Conservation (phyloP, 176 grass and related monocot genomes). For the Oryza punctata region DNA sequence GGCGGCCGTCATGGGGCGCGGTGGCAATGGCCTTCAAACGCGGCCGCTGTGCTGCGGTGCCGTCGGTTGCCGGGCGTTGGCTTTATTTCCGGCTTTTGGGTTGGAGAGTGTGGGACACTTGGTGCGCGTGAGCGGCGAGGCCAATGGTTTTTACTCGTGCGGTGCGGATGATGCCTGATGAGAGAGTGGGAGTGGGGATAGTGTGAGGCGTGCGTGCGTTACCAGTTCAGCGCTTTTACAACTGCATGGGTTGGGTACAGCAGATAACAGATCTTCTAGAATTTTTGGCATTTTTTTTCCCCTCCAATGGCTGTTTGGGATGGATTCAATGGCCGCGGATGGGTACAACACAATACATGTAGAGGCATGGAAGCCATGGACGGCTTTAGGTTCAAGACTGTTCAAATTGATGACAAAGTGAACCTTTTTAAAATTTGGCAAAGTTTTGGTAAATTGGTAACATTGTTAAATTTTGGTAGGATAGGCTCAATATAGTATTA, state of each 20-base stretch:
- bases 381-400: too few relatives aligned
- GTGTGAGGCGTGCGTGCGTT: not conserved
- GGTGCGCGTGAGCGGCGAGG: not conserved
- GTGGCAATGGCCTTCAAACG: not conserved
- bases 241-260: not conserved
- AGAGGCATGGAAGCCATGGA: too few relatives aligned
- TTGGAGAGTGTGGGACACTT: too few relatives aligned
- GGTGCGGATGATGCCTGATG: not conserved
- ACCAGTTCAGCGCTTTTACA: not conserved
- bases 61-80: not conserved
- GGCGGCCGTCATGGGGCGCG: not conserved
- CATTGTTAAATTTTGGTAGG: too few relatives aligned
- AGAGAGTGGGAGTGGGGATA: not conserved
- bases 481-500: too few relatives aligned
- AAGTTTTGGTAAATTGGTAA: too few relatives aligned
- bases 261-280: not conserved
- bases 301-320: too few relatives aligned
- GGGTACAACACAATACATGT: too few relatives aligned
- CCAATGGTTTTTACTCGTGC: constrained; percentile 43
- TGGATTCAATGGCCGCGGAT: too few relatives aligned
- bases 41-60: not conserved
- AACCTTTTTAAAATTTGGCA: too few relatives aligned
- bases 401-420: too few relatives aligned
- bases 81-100: constrained; percentile 16
- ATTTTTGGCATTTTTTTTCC: not conserved